A percentile compares a stretch with the other conserved stretches of the same genome.
These are phyloP conservation scores for Rhododendron williamsianum DNA, from an alignment of 148 eudicot species.

Conservation along the genomic window DNA sequence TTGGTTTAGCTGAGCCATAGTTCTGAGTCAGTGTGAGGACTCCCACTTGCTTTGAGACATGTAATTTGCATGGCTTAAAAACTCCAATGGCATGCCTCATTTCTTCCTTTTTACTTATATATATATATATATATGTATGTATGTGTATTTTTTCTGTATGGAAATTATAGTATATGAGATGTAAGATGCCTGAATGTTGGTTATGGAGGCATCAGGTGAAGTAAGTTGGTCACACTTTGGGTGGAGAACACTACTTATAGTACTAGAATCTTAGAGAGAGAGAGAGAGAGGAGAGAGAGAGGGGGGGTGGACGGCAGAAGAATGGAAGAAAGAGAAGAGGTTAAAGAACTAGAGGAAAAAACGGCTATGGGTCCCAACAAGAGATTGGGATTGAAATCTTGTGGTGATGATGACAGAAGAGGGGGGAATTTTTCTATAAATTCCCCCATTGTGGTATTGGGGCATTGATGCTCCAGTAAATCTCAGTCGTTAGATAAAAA, in stretches of 20 bases:
- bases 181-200: background rate
- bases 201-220: background rate
- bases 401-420: background rate
- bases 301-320: background rate
- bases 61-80: background rate
- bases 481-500: too few relatives aligned
- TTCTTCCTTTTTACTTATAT: background rate
- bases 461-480: too few relatives aligned
- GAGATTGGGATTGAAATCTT: background rate
- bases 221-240: background rate
- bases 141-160: background rate
- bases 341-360: background rate
- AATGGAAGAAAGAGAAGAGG: background rate
- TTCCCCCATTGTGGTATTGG: too few relatives aligned
- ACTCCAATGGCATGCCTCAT: constrained; percentile 10
- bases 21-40: background rate
- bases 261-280: background rate
- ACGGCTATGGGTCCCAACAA: background rate
- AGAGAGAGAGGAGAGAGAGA: background rate
- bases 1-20: background rate
- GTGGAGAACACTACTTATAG: background rate
- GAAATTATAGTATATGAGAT: too few relatives aligned
- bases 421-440: too few relatives aligned
- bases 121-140: background rate
- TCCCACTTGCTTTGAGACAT: background rate